Conservation (phyloP, 306 rosid genomes). For the Arachis hypogaea region DNA sequence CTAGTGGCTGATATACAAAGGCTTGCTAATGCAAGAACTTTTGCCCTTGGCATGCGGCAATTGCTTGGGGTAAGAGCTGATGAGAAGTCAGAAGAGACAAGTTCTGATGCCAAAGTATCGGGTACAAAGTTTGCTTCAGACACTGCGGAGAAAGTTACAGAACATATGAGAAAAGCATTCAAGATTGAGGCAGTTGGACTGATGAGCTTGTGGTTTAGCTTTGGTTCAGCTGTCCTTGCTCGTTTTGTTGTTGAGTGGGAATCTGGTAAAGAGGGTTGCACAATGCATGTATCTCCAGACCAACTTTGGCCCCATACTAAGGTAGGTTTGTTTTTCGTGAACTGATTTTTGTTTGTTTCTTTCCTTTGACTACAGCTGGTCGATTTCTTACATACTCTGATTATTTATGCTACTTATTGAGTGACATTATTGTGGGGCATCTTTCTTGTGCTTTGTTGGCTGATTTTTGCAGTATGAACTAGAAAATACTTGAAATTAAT, state of each 20-base stretch:
- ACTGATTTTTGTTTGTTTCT: conserved; percentile 22
- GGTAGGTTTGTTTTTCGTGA: conserved; percentile 51
- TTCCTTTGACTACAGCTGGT: conserved; percentile 16
- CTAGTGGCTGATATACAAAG: conserved; percentile 90
- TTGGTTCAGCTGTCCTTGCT: conserved; percentile 89
- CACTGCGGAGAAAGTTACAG: conserved; percentile 78
- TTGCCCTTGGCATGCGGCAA: conserved; percentile 93
- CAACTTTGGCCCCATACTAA: conserved; percentile 99
- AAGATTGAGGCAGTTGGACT: conserved; percentile 98
- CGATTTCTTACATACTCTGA: conserved; percentile 14
- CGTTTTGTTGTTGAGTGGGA: conserved; percentile 99
- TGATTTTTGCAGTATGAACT: conserved; percentile 15
- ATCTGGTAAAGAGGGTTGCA: conserved; percentile 96
- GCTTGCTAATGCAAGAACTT: conserved; percentile 95
- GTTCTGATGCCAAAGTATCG: conserved; percentile 64
- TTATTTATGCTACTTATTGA: conserved; percentile 17
- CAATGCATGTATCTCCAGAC: conserved; percentile 98
- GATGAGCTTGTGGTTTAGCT: conserved; percentile 98
- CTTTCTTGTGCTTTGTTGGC: conserved; percentile 4
- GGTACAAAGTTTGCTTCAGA: conserved; percentile 62
- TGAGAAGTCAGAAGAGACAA: conserved; percentile 81
- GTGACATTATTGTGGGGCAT: conserved; percentile 22
- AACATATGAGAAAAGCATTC: conserved; percentile 89
- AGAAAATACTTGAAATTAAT: not conserved
- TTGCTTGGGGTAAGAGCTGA: conserved; percentile 85